Conservation (phyloP, 1,284 basidiomycete genomes). For the Pseudozyma sp. region DNA sequence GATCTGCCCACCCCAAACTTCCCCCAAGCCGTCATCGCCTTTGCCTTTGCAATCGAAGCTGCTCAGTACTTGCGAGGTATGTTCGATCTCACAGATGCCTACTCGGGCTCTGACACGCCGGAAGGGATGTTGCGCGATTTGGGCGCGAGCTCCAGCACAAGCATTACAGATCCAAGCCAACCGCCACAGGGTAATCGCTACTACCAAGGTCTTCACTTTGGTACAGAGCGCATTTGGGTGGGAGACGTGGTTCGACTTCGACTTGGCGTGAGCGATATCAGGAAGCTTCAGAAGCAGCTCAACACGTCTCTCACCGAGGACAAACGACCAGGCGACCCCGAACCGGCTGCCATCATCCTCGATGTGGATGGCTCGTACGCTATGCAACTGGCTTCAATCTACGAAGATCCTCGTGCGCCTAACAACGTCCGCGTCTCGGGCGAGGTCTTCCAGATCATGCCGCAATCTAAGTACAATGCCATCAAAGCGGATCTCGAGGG, state of each 20-base stretch:
- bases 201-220: constrained; percentile 56
- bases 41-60: constrained; percentile 27
- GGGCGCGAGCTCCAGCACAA: constrained; percentile 7
- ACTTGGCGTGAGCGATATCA: constrained; percentile 36
- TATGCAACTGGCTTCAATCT: constrained; percentile 39
- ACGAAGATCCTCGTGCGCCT: constrained; percentile 31
- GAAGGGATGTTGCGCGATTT: constrained; percentile 36
- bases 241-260: constrained; percentile 58
- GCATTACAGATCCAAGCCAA: not conserved
- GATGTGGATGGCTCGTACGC: constrained; percentile 45
- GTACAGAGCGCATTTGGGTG: constrained; percentile 58
- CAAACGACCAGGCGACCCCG: constrained; percentile 20
- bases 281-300: constrained; percentile 41
- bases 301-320: constrained; percentile 33
- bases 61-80: constrained; percentile 25
- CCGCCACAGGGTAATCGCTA: constrained; percentile 26
- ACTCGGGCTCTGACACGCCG: constrained; percentile 28
- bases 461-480: constrained; percentile 30
- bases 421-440: constrained; percentile 32
- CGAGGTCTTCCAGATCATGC: constrained; percentile 42
- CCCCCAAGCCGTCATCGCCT: constrained; percentile 23
- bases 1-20: constrained; percentile 15
- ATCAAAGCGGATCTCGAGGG: constrained; percentile 20
- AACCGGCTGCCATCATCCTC: constrained; percentile 26
- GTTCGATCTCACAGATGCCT: constrained; percentile 41